Base-by-base conservation (phyloP, 169 alveolate species). In the Plasmodium vinckei region DNA sequence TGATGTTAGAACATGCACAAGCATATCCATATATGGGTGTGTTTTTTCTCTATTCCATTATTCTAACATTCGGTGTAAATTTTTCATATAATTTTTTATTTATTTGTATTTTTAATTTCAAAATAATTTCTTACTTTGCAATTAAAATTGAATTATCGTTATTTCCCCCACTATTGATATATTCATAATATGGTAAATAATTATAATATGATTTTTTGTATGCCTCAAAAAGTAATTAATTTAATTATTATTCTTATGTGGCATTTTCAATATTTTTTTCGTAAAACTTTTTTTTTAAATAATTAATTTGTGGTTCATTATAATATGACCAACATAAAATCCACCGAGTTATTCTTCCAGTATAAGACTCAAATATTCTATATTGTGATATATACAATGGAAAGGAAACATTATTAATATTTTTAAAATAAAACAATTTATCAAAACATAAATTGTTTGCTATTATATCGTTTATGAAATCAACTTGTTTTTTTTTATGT, bases 291-390 rank as follows among this genome's bases (percentile, higher is more conserved):
- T 44, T 56, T 57, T 65, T 79, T 33, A 79, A n/a, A 59, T 25
- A 27, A 13, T 73, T 17, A 17, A 94, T 91, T 49, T 93, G 96
- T 12, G 68, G 87, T 10, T 92, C 89, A 47, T 75, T 89, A 68
- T 88, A 93, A 57, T 88, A 93, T 54, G 96, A 92, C 96, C 96
- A 93, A 44, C 94, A 93, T 19, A 93, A 39, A 39, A 82, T 92
- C 96, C 96, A 93, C 17, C 96, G 87, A 13, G 94, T 87, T 77
- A 89, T 92, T 39, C 88, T 77, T 0, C 95, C 94, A 42, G 75
- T 93, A 63, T 79, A 72, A 4, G 93, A 89, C 51, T 87, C 87
- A 64, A 93, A 93, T 10, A 92, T 89, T 60, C 96, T 73, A 65
- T 92, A 67, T 91, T 93, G 95, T 13, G 94, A 88, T 64, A 84